Conservation (phyloP, 2,329 filamentous ascomycete species). For the Botrytis sinoallii region DNA sequence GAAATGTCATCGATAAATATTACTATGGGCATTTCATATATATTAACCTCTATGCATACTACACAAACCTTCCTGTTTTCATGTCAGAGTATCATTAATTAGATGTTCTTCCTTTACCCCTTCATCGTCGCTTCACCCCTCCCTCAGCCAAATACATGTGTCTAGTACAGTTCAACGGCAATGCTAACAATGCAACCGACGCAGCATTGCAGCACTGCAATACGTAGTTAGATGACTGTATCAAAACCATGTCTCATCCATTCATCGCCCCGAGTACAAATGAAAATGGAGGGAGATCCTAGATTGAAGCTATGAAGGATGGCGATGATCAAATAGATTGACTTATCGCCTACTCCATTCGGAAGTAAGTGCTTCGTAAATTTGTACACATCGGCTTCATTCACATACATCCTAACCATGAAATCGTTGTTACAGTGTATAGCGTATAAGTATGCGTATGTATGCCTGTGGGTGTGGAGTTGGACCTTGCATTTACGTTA, state of each 20-base stretch:
- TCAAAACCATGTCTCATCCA: not conserved
- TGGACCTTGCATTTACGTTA: constrained; percentile 12
- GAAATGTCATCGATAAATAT: not conserved
- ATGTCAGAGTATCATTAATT: not conserved
- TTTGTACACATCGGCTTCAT: constrained; percentile 1
- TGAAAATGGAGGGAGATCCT: not conserved
- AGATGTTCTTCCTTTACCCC: not conserved
- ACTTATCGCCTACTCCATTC: not conserved
- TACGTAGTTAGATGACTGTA: constrained; percentile 1
- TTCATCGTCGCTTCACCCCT: not conserved
- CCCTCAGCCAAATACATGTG: not conserved
- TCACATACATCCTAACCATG: not conserved
- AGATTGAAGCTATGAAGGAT: not conserved
- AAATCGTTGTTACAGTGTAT: not conserved
- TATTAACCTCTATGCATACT: not conserved
- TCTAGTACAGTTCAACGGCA: not conserved
- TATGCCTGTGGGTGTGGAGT: not conserved
- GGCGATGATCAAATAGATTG: not conserved
- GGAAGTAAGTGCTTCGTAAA: not conserved
- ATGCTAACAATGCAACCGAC: not conserved
- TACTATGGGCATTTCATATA: not conserved
- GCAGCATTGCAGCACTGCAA: constrained; percentile 10
- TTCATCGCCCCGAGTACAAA: constrained; percentile 3
- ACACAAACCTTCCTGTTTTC: not conserved
- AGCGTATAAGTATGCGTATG: not conserved